A percentile compares a stretch with the other conserved stretches of the same genome.
Evolutionary conservation across 306 rosid genomes (phyloP).

Genomic region (Quercus cerris): DNA sequence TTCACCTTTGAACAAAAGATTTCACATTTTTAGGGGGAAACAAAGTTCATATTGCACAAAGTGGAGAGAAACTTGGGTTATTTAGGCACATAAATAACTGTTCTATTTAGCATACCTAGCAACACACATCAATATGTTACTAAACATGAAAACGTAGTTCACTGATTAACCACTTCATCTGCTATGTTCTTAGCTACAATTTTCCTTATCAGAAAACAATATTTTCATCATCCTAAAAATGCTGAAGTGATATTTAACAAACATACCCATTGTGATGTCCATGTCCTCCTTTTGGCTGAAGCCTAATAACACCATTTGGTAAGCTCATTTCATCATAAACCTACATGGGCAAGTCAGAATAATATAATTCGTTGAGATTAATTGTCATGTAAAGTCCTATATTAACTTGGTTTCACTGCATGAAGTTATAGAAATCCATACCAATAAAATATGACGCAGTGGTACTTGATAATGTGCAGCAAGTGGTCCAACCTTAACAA

Average conservation of each 20-base stretch:
- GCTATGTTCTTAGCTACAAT: not conserved
- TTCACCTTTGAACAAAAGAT: too few species aligned
- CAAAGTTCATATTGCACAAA: not conserved
- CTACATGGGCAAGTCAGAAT: slow-evolving; percentile 31
- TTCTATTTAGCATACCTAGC: not conserved
- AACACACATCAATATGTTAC: not conserved
- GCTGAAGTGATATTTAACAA: slow-evolving; percentile 14
- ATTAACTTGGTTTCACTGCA: not conserved
- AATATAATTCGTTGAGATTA: not conserved
- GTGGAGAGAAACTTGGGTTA: not conserved
- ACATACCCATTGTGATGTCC: slow-evolving; percentile 96
- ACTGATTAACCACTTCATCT: not conserved
- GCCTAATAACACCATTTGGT: slow-evolving; percentile 87
- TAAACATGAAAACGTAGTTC: not conserved
- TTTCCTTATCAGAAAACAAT: not conserved
- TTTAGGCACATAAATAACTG: not conserved
- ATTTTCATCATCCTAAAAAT: not conserved
- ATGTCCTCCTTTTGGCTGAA: slow-evolving; percentile 88
- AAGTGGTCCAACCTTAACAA: slow-evolving; percentile 84
- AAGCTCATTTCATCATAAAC: slow-evolving; percentile 92
- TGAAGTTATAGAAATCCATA: slow-evolving; percentile 26
- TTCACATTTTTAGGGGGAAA: too few species aligned
- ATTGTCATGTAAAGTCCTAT: not conserved
- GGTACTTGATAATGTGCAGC: slow-evolving; percentile 91
- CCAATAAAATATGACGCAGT: slow-evolving; percentile 80